Base-by-base conservation (phyloP, 2,329 filamentous ascomycete species). In the Microsporum ferrugineum region DNA sequence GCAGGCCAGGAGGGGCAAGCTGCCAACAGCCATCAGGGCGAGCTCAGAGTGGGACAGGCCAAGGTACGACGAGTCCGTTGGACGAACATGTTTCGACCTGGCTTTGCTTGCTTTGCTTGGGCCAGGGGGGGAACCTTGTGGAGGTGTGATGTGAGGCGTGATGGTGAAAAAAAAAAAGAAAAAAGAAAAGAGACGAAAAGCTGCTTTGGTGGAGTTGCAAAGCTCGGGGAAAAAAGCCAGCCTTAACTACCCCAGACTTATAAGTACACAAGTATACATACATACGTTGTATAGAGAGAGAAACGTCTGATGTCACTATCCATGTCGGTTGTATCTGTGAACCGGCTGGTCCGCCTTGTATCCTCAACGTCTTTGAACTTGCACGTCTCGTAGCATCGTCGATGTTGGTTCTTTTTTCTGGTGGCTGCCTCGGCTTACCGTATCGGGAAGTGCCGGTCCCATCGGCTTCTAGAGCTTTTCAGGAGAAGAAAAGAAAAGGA, bases 1-100 rank as follows among this genome's bases (percentile, higher is more conserved):
- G 33, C 51, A 36, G 33, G 51, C 51, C 51, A 36, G 14, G 51
- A 55, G 51, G 51, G 51, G 51, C 51, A 34, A 55, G 51, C 51
- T 55, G 51, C 23, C 31, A 34, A 6, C 31, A 17, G 51, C 51
- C 51, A 55, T 55, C 33, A 34, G 23, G 29, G 51, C 51, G 33
- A 55, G 51, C 51, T 55, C 36, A 14, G 51, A 31, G 51, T 55
- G 51, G 51, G 51, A 55, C 51, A 55, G 31, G 51, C 51, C 51
- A 55, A 55, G 51, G 12, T 34, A 36, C 51, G 33, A 14, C 49
- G n/a, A 31, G 27, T 53, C 49, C 49, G 49, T 31, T 53, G 14
- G 49, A 53, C 10, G 31, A 34, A 34, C 49, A 53, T 55, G 51
- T n/a, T 29, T 55, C 51, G 51, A 55, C 14, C 17, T 23, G 17